A percentile compares a stretch with the other conserved stretches of the same genome.
Evolutionary conservation across 768 basidiomycete species (phyloP).

Genomic region (Daedaleopsis nitida): DNA sequence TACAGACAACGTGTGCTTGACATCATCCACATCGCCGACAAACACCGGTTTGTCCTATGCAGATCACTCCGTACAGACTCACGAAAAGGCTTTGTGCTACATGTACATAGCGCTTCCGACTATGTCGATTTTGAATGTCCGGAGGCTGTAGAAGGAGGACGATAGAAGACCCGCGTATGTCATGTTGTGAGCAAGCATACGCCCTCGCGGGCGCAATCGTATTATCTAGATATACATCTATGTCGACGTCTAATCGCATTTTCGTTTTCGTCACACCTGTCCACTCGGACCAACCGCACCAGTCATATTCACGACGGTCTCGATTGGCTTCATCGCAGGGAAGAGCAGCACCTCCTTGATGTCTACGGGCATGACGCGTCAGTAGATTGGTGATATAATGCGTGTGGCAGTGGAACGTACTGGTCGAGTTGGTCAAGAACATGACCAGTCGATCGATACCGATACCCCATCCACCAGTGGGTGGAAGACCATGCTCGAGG

Average conservation of each 20-base stretch:
- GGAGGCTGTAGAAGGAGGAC: too few species aligned
- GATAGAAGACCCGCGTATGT: too few species aligned
- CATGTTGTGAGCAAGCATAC: too few species aligned
- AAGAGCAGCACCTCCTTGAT: conserved; percentile 97
- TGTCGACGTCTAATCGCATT: neutral
- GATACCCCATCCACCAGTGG: conserved; percentile 96
- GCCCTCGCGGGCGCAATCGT: too few species aligned
- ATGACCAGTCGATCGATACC: conserved; percentile 96
- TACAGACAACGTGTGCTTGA: neutral
- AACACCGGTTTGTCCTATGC: too few species aligned
- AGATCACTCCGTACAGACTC: too few species aligned
- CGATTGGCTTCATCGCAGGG: conserved; percentile 94
- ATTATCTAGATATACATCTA: conserved; percentile 3
- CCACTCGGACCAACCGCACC: conserved; percentile 33
- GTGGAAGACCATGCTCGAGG: conserved; percentile 95
- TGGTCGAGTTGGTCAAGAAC: conserved; percentile 97
- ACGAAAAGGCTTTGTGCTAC: too few species aligned
- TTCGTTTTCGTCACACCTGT: conserved; percentile 22
- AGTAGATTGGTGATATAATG: conserved; percentile 8
- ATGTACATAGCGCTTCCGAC: too few species aligned
- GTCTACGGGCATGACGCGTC: conserved; percentile 46
- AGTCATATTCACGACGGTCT: conserved; percentile 42
- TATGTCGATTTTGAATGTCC: too few species aligned
- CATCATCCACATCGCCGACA: too few species aligned
- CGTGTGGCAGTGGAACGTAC: conserved; percentile 43